These are phyloP conservation scores for Sinapis alba DNA, from an alignment of 441 rosid genomes.

Conservation along the genomic window DNA sequence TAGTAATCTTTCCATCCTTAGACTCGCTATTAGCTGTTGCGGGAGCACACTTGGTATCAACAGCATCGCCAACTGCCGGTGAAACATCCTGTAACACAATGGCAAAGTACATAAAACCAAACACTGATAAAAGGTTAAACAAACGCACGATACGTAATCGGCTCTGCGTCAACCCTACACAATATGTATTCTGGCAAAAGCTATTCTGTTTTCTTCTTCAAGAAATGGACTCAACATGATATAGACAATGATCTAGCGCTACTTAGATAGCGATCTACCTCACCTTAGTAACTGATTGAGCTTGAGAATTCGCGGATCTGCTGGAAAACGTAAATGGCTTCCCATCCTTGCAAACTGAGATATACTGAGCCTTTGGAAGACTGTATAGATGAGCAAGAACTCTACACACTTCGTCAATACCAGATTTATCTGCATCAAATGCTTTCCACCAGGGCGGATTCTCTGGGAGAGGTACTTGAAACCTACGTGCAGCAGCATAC, in stretches of 20 bases:
- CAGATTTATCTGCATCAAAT: slow-evolving; percentile 90
- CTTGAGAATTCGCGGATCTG: slow-evolving; percentile 58
- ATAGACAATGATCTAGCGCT: neutral
- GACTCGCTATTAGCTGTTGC: slow-evolving; percentile 47
- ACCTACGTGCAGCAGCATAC: slow-evolving; percentile 92
- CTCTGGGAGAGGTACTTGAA: slow-evolving; percentile 92
- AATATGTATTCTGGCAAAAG: neutral
- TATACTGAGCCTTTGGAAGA: slow-evolving; percentile 82
- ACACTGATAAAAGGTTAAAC: neutral
- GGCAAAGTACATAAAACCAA: slow-evolving; percentile 9
- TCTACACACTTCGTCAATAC: slow-evolving; percentile 88
- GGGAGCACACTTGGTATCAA: slow-evolving; percentile 38
- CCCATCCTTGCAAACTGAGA: slow-evolving; percentile 85
- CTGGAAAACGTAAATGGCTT: slow-evolving; percentile 76
- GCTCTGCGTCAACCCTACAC: neutral
- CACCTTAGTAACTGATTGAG: slow-evolving; percentile 63
- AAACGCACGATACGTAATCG: no score
- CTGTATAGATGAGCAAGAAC: slow-evolving; percentile 88
- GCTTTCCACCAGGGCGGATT: slow-evolving; percentile 97
- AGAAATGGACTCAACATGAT: neutral
- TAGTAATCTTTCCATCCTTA: slow-evolving; percentile 49
- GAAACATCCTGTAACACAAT: slow-evolving; percentile 55
- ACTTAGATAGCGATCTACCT: slow-evolving; percentile 11
- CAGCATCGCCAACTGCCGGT: slow-evolving; percentile 46
- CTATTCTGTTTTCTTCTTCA: neutral